Base-by-base conservation (phyloP, 2,329 filamentous ascomycete species). In the Penicillium sp. region DNA sequence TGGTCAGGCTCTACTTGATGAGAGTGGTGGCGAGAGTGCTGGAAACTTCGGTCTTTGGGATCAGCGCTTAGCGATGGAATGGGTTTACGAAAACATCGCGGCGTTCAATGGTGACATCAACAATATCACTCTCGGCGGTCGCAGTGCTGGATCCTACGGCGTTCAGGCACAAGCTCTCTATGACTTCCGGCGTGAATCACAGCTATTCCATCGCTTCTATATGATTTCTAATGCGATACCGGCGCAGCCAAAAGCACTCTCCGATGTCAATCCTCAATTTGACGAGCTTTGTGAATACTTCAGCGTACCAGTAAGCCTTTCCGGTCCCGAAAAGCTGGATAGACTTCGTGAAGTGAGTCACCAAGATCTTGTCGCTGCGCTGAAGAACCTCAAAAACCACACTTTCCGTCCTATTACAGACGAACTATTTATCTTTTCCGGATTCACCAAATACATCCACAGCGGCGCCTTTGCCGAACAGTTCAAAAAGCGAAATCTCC, bases 51-150 rank as follows among this genome's bases (percentile, higher is more conserved):
- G 77, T 1, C 66, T 79, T 0, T 76, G 74, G 62, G 82, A 84
- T 55, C 80, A 83, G 57, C 67, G 77, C 2, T 66, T 78, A 11
- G 81, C 80, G 0, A 65, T 82, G 8, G 72, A 81, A 61, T 84
- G 82, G 81, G 75, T 81, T 0, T 71, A 79, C 29, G 65, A 75
- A 5, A 77, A 83, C 55, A 80, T 83, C 44, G 58, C 65, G 3
- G 65, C 18, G 2, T 81, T 82, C 52, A 75, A 75, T 8, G 81
- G 80, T 3, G 75, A 83, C 56, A 54, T 74, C 0, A 54, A 61
- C n/a, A 76, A 78, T 48, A 74, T 83, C 36, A 81, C 76, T 0
- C 69, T 79, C 1, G 74, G 71, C 3, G 78, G 75, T 4, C 67
- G 75, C 4, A 78, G 75, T 49, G 78, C 78, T 2, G 77, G 78